Evolutionary conservation across 2,329 filamentous ascomycete species (phyloP).

Genomic region (Diplodia mutila): DNA sequence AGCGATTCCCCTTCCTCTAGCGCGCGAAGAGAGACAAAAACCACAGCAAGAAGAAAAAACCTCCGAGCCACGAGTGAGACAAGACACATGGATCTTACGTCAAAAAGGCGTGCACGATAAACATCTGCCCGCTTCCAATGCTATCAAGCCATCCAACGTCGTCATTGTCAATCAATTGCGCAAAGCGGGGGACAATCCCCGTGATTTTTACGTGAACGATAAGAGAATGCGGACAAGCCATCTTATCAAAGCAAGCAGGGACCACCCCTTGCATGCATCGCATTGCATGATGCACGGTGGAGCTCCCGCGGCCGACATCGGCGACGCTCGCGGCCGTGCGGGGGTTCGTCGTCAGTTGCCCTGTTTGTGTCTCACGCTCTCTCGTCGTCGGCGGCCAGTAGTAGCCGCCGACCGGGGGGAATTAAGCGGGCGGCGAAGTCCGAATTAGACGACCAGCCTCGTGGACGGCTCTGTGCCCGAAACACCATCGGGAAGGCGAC

Average conservation of each 20-base stretch:
- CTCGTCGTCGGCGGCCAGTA: neutral
- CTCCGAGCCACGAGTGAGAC: neutral
- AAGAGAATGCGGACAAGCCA: neutral
- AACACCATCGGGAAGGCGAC: neutral
- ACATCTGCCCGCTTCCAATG: neutral
- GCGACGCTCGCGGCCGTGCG: neutral
- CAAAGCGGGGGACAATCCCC: neutral
- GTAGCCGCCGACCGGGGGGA: neutral
- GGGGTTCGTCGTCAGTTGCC: neutral
- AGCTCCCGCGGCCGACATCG: neutral
- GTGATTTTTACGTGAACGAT: constrained; percentile 4
- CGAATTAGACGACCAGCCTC: neutral
- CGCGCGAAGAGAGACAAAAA: neutral
- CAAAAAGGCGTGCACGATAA: neutral
- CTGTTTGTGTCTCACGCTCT: neutral
- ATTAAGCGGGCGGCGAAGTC: neutral
- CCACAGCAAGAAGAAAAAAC: neutral
- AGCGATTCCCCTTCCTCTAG: neutral
- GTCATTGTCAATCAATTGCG: neutral
- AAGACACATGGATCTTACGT: constrained; percentile 1
- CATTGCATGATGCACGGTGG: neutral
- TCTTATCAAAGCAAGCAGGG: neutral
- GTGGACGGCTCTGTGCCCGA: neutral
- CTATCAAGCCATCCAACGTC: neutral
- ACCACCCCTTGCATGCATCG: neutral